A percentile compares a stretch with the other conserved stretches of the same genome.
phyloP scores from a whole-genome alignment of 2,329 filamentous ascomycete species.

The Trichoderma koningii region DNA sequence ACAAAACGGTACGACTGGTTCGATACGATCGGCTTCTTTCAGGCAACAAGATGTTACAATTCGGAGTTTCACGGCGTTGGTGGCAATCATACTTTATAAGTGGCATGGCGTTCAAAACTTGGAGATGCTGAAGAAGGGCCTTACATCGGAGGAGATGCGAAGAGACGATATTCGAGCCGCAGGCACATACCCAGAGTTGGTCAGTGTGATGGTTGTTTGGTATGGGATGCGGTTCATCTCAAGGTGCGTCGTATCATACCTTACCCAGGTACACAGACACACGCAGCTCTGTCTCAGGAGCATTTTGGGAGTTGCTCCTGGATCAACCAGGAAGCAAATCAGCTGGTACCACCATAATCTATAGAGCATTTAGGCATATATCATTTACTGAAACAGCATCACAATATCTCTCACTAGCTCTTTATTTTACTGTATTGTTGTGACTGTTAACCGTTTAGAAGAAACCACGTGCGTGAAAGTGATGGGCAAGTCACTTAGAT shows the following conservation, averaged over 20 bases:
- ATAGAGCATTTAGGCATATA: background rate
- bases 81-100: slow-evolving; percentile 12
- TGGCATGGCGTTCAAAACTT: slow-evolving; percentile 12
- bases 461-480: background rate
- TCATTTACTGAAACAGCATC: background rate
- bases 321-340: background rate
- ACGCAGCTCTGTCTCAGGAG: background rate
- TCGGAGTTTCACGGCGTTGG: slow-evolving; percentile 21
- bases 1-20: background rate
- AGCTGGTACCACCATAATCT: background rate
- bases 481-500: background rate
- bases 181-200: background rate
- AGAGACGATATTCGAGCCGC: background rate
- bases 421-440: background rate
- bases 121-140: background rate
- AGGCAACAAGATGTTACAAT: slow-evolving; percentile 3
- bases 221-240: background rate
- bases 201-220: background rate
- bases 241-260: slow-evolving; percentile 12
- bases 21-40: background rate
- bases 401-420: background rate
- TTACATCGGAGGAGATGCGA: background rate
- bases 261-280: slow-evolving; percentile 25
- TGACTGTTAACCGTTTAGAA: background rate
- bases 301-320: background rate